These are phyloP conservation scores for Backusella parvicylindrica DNA, from an alignment of 192 early-diverging fungal genomes.

Conservation along the genomic window DNA sequence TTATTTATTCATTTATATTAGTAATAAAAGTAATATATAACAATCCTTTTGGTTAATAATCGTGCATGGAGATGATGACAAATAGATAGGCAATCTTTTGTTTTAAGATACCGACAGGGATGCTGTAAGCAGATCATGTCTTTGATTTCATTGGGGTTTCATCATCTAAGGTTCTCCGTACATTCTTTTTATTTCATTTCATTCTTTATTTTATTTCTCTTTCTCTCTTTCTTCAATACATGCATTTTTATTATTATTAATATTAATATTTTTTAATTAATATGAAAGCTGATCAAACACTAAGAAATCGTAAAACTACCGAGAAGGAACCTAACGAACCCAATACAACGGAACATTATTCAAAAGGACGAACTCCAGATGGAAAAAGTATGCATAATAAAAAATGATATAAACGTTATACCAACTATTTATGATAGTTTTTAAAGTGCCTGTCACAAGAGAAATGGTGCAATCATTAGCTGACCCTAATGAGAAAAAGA, in stretches of 20 bases:
- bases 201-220: not conserved
- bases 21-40: not conserved
- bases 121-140: not conserved
- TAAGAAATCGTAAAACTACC: not conserved
- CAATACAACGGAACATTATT: not conserved
- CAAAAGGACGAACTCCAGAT: conserved; percentile 37
- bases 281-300: not conserved
- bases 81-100: not conserved
- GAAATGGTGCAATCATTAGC: conserved; percentile 75
- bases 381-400: conserved; percentile 30
- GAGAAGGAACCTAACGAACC: not conserved
- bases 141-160: not conserved
- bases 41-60: not conserved
- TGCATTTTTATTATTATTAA: too few species aligned
- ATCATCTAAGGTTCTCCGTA: not conserved
- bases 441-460: conserved; percentile 64
- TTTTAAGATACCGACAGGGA: not conserved
- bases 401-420: not conserved
- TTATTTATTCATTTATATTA: not conserved
- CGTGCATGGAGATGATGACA: not conserved
- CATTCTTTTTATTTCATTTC: not conserved
- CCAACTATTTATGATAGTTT: conserved; percentile 38
- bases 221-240: not conserved
- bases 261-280: not conserved
- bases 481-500: conserved; percentile 61